phyloP scores from a whole-genome alignment of 768 basidiomycete species.

The Mycena alexandri region DNA sequence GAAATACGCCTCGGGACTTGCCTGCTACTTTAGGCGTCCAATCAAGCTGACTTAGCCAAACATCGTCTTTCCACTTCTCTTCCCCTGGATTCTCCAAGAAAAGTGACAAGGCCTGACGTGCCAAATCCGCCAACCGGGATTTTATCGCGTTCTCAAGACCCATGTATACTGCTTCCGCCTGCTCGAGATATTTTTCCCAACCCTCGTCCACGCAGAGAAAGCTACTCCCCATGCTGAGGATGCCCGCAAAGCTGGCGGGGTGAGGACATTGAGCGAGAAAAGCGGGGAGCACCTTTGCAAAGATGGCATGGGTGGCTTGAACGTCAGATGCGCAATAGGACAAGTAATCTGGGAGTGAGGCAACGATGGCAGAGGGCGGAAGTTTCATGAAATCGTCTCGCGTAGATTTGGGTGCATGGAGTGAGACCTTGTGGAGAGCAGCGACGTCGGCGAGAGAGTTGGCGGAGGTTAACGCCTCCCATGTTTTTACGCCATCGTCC shows the following conservation, averaged over 20 bases:
- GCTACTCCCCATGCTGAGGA: slow-evolving; percentile 91
- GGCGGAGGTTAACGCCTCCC: slow-evolving; percentile 94
- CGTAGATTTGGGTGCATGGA: slow-evolving; percentile 36
- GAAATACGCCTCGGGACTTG: slow-evolving; percentile 72
- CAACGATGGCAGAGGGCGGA: slow-evolving; percentile 72
- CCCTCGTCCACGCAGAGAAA: slow-evolving; percentile 91
- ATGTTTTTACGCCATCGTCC: slow-evolving; percentile 62
- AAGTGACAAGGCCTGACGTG: slow-evolving; percentile 67
- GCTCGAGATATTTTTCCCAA: slow-evolving; percentile 87
- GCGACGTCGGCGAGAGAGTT: slow-evolving; percentile 96
- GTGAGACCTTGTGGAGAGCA: slow-evolving; percentile 67
- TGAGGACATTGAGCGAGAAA: slow-evolving; percentile 90
- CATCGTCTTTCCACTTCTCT: slow-evolving; percentile 75
- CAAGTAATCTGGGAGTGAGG: slow-evolving; percentile 79
- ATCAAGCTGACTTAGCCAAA: slow-evolving; percentile 92
- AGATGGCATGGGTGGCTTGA: slow-evolving; percentile 85
- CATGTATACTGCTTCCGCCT: slow-evolving; percentile 82
- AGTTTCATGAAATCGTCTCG: slow-evolving; percentile 83
- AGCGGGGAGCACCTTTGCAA: slow-evolving; percentile 77
- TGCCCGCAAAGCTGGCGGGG: slow-evolving; percentile 93
- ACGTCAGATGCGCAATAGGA: slow-evolving; percentile 92
- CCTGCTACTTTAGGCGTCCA: slow-evolving; percentile 91
- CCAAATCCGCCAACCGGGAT: slow-evolving; percentile 73
- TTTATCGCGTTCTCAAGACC: slow-evolving; percentile 77
- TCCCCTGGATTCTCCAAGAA: slow-evolving; percentile 45